These are phyloP conservation scores for Gonium pectorale DNA, from an alignment of 139 green algal species.

Conservation along the genomic window DNA sequence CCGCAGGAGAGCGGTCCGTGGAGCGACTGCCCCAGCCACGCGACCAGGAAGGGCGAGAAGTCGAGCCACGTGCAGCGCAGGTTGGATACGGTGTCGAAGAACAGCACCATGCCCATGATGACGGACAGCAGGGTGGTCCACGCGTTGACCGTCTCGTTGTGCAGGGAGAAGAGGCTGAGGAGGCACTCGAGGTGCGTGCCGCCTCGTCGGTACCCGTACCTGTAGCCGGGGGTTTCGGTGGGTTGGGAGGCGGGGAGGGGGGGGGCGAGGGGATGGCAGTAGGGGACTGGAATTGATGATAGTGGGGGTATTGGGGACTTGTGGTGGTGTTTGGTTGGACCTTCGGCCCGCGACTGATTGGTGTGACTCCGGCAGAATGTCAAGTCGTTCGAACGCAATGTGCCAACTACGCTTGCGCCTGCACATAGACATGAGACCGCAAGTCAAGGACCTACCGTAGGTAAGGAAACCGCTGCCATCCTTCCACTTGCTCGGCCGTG, in stretches of 20 bases:
- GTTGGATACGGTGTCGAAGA: not conserved
- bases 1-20: constrained; percentile 16
- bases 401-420: too few relatives aligned
- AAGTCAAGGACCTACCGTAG: too few relatives aligned
- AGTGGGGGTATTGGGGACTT: too few relatives aligned
- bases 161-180: constrained; percentile 5
- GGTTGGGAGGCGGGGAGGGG: too few relatives aligned
- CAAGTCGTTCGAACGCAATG: too few relatives aligned
- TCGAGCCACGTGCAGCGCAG: constrained; percentile 17
- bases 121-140: constrained; percentile 38
- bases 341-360: too few relatives aligned
- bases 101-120: not conserved
- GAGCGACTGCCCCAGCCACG: constrained; percentile 32
- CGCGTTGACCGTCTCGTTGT: constrained; percentile 44
- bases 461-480: constrained; percentile 43
- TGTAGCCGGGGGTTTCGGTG: not conserved
- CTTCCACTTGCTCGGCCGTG: constrained; percentile 17
- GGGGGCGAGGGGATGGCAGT: not conserved
- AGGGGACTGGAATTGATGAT: not conserved
- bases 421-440: too few relatives aligned
- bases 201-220: constrained; percentile 14
- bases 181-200: constrained; percentile 21
- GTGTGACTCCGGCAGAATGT: too few relatives aligned
- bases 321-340: too few relatives aligned
- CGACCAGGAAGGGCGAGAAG: constrained; percentile 19